Evolutionary conservation across 495 filamentous ascomycete species (phyloP).

Genomic region (Eremomyces bilateralis): DNA sequence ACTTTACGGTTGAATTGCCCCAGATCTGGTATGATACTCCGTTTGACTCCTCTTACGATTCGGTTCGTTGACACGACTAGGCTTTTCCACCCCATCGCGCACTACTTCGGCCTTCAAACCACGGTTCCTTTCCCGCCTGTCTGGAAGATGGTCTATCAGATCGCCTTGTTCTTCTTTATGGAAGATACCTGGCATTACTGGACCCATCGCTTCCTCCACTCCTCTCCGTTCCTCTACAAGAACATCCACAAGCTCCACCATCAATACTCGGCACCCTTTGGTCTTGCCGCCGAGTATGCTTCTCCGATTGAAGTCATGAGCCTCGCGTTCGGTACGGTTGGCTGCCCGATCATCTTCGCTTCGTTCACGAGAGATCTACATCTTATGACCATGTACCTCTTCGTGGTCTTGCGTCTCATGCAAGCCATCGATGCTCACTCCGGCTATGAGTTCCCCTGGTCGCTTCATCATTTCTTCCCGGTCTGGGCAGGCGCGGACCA

Average conservation of each 20-base stretch:
- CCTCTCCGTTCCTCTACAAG: conserved; percentile 72
- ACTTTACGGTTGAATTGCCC: conserved; percentile 92
- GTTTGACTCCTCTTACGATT: background rate
- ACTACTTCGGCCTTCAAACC: conserved; percentile 73
- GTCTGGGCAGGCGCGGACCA: conserved; percentile 98
- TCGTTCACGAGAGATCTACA: conserved; percentile 68
- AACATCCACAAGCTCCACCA: conserved; percentile 96
- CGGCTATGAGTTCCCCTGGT: conserved; percentile 96
- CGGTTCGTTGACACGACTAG: conserved; percentile 14
- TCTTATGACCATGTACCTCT: conserved; percentile 92
- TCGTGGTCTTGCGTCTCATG: conserved; percentile 83
- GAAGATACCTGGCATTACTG: conserved; percentile 99
- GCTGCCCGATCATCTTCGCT: conserved; percentile 67
- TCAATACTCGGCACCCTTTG: conserved; percentile 93
- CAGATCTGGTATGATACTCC: conserved; percentile 75
- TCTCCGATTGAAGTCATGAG: conserved; percentile 96
- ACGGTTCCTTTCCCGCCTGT: conserved; percentile 72
- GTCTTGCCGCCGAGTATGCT: conserved; percentile 89
- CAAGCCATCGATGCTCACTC: conserved; percentile 96
- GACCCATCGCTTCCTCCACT: conserved; percentile 83
- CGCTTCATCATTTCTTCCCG: conserved; percentile 79
- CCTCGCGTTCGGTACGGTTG: conserved; percentile 80
- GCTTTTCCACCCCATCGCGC: conserved; percentile 95
- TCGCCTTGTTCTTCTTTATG: conserved; percentile 81
- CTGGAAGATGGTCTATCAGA: conserved; percentile 76